Evolutionary conservation across 441 rosid species (phyloP).

Genomic region (Metrosideros polymorpha): DNA sequence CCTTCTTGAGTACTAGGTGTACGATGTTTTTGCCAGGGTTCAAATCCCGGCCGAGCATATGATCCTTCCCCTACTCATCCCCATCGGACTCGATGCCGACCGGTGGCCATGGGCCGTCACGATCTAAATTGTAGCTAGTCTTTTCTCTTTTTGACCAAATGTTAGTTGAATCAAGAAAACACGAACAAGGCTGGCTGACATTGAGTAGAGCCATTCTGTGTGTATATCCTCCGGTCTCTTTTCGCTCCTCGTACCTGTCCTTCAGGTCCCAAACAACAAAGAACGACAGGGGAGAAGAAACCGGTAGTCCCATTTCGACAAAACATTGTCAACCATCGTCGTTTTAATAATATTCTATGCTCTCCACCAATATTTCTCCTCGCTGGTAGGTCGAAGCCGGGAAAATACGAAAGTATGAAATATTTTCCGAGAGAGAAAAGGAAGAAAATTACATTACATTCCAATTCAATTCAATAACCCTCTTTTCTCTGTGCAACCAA

Average conservation of each 20-base stretch:
- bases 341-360: too few species aligned
- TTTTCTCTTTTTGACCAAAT: not conserved
- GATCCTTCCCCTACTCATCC: not conserved
- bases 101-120: not conserved
- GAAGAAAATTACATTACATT: not conserved
- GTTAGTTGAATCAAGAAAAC: not conserved
- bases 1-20: not conserved
- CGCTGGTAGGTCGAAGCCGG: not conserved
- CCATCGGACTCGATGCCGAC: not conserved
- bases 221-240: not conserved
- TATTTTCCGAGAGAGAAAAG: not conserved
- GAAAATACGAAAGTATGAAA: not conserved
- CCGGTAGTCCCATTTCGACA: not conserved
- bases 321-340: not conserved
- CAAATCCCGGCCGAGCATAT: not conserved
- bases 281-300: not conserved
- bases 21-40: not conserved
- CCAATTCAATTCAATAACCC: not conserved
- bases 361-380: not conserved
- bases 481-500: not conserved
- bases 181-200: not conserved
- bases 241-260: not conserved
- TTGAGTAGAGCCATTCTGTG: not conserved
- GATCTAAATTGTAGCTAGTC: not conserved
- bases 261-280: not conserved